phyloP scores from a whole-genome alignment of 345 rosid species.

The Noccaea bulbosa region DNA sequence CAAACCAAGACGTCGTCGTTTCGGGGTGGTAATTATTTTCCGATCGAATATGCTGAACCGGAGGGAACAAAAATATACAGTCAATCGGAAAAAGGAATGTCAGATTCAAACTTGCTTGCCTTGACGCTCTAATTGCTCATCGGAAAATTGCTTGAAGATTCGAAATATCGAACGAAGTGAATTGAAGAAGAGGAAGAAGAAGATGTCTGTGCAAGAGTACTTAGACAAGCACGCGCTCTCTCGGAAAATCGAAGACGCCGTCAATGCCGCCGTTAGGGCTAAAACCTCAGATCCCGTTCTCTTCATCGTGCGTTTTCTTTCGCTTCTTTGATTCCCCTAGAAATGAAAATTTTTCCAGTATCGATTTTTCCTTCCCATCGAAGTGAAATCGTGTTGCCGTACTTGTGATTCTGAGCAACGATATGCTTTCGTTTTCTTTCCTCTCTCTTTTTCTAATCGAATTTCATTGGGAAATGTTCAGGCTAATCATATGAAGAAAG shows the following conservation, averaged over 20 bases:
- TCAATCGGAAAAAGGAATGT: slow-evolving; percentile 29
- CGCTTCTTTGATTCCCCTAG: background rate
- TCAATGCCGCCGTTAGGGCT: slow-evolving; percentile 96
- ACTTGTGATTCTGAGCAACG: background rate
- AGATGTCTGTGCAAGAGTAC: slow-evolving; percentile 96
- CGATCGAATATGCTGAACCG: slow-evolving; percentile 34
- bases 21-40: background rate
- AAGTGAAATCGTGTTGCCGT: slow-evolving; percentile 5
- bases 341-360: background rate
- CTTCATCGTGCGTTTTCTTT: slow-evolving; percentile 66
- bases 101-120: slow-evolving; percentile 36
- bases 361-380: background rate
- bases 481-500: slow-evolving; percentile 96
- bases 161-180: background rate
- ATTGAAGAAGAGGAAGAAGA: slow-evolving; percentile 25
- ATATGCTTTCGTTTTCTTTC: background rate
- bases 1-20: background rate
- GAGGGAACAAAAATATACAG: slow-evolving; percentile 21
- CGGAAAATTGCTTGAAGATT: slow-evolving; percentile 18
- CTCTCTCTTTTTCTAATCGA: background rate
- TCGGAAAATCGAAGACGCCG: slow-evolving; percentile 97
- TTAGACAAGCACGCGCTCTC: slow-evolving; percentile 89
- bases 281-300: slow-evolving; percentile 93
- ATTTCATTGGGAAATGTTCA: slow-evolving; percentile 36
- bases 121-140: slow-evolving; percentile 23